These are phyloP conservation scores for Carnegiea gigantea DNA, from an alignment of 179 eudicot species.

Conservation along the genomic window DNA sequence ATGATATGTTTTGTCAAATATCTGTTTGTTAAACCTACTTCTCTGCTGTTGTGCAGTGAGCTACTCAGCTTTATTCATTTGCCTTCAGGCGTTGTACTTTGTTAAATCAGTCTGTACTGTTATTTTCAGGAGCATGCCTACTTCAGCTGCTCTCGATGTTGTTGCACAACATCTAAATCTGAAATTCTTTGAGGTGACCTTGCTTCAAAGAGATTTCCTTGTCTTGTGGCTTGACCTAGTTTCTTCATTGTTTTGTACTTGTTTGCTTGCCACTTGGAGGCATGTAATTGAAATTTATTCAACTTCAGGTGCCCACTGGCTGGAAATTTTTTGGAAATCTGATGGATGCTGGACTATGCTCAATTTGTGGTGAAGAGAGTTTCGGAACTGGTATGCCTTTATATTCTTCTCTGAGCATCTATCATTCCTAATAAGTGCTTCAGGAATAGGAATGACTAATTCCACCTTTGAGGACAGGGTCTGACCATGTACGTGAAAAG, in stretches of 20 bases:
- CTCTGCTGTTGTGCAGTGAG: not conserved
- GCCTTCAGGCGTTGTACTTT: not conserved
- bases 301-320: slow-evolving; percentile 89
- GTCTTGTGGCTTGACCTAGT: slow-evolving; percentile 15
- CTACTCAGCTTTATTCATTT: not conserved
- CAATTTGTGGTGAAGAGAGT: slow-evolving; percentile 98
- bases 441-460: slow-evolving; percentile 3
- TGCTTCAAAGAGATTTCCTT: slow-evolving; percentile 1
- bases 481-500: slow-evolving; percentile 97
- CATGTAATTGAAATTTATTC: not conserved
- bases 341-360: slow-evolving; percentile 97
- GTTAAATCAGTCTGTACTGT: slow-evolving; percentile 5
- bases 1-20: not conserved
- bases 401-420: slow-evolving; percentile 10
- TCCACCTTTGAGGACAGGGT: slow-evolving; percentile 49
- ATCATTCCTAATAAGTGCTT: slow-evolving; percentile 5
- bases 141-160: slow-evolving; percentile 98
- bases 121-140: slow-evolving; percentile 94
- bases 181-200: slow-evolving; percentile 87
- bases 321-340: slow-evolving; percentile 98
- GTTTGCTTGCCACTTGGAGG: not conserved
- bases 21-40: not conserved
- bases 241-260: not conserved
- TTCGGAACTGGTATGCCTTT: slow-evolving; percentile 82
- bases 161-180: slow-evolving; percentile 81